phyloP scores from a whole-genome alignment of 768 basidiomycete species.

The Rhizopogon rudus region DNA sequence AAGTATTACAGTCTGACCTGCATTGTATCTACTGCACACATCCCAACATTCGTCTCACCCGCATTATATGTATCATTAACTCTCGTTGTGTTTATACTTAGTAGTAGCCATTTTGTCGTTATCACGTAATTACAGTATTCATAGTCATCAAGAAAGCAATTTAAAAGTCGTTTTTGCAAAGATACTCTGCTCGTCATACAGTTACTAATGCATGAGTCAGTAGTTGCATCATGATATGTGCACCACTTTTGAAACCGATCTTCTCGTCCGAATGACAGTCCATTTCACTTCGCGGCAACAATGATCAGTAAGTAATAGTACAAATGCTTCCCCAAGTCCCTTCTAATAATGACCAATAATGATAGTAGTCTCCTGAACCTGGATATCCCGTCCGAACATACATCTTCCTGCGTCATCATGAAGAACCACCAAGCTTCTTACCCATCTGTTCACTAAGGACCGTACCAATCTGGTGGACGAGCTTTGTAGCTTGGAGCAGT shows the following conservation, averaged over 20 bases:
- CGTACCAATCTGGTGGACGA: conserved; percentile 43
- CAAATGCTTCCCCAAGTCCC: background rate
- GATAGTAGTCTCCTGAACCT: background rate
- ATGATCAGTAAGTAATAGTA: no score
- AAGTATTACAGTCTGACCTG: background rate
- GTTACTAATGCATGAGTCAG: no score
- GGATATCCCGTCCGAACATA: background rate
- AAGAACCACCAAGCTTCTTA: conserved; percentile 24
- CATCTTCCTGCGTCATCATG: conserved; percentile 4
- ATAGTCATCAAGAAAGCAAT: background rate
- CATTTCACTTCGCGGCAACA: no score
- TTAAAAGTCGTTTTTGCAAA: background rate
- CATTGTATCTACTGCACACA: background rate
- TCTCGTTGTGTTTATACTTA: background rate
- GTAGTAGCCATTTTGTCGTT: background rate
- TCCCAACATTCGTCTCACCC: background rate
- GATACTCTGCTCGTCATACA: no score
- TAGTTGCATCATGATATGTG: background rate
- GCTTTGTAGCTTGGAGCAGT: conserved; percentile 38
- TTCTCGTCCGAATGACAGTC: background rate
- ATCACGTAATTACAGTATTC: conserved; percentile 1
- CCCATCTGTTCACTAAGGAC: conserved; percentile 42
- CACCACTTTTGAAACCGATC: background rate
- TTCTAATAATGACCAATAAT: background rate
- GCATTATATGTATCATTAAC: conserved; percentile 3